These are phyloP conservation scores for Citrus reticulata DNA, from an alignment of 345 rosid genomes.

Conservation along the genomic window DNA sequence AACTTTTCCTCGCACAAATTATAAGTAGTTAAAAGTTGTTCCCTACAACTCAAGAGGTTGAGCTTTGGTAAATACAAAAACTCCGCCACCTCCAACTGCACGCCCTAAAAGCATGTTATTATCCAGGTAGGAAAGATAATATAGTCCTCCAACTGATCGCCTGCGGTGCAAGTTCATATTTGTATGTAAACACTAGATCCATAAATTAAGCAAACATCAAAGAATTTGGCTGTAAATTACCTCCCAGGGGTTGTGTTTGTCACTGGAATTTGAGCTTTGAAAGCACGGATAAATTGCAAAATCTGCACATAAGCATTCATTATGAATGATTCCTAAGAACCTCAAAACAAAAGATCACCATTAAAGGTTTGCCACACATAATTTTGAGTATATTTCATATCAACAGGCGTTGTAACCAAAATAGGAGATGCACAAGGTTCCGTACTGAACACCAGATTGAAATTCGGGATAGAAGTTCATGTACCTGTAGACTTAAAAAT, in stretches of 20 bases:
- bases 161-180: conserved; percentile 32
- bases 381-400: too few relatives aligned
- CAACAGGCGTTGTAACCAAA: neutral
- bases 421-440: neutral
- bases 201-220: neutral
- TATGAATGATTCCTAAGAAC: neutral
- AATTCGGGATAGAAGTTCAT: neutral
- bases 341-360: neutral
- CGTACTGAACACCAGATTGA: neutral
- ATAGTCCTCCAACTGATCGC: conserved; percentile 73
- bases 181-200: neutral
- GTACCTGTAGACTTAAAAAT: conserved; percentile 74
- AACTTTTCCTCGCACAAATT: neutral
- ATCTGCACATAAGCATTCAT: conserved; percentile 39
- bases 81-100: conserved; percentile 93
- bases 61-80: conserved; percentile 76
- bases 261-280: conserved; percentile 75
- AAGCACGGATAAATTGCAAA: conserved; percentile 72
- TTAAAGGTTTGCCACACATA: neutral
- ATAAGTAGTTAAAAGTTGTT: neutral
- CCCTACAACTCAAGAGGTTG: conserved; percentile 61
- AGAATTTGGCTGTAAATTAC: conserved; percentile 26
- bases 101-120: conserved; percentile 81
- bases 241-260: conserved; percentile 52
- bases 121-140: conserved; percentile 85